These are phyloP conservation scores for Neurospora sp. DNA, from an alignment of 495 filamentous ascomycete species.

Conservation along the genomic window DNA sequence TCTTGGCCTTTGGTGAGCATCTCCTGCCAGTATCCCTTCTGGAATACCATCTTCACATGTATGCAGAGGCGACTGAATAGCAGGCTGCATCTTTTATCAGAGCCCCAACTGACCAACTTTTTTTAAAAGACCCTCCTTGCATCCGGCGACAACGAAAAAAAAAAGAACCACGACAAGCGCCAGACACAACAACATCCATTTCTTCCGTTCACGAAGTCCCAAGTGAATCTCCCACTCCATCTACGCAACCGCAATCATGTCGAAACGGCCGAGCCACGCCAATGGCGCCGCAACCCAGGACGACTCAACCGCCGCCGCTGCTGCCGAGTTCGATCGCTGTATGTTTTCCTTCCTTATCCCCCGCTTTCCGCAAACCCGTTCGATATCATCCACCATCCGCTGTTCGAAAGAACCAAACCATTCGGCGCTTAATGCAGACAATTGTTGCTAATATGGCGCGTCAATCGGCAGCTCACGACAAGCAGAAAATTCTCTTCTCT, in stretches of 20 bases:
- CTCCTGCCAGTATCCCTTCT: not conserved
- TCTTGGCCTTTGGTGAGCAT: not conserved
- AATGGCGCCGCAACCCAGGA: constrained; percentile 32
- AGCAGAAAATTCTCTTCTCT: constrained; percentile 76
- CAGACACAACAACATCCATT: not conserved
- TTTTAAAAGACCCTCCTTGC: not conserved
- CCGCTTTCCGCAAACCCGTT: not conserved
- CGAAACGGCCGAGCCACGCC: constrained; percentile 34
- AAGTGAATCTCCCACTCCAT: not conserved
- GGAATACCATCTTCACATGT: not conserved
- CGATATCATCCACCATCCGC: not conserved
- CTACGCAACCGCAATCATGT: constrained; percentile 25
- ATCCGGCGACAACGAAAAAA: not conserved
- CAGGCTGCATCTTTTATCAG: not conserved
- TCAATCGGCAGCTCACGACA: constrained; percentile 51
- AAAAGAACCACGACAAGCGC: not conserved
- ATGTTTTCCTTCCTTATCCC: constrained; percentile 7
- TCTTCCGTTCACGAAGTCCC: not conserved
- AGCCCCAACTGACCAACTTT: not conserved
- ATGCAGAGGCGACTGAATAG: not conserved
- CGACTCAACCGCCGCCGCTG: not conserved
- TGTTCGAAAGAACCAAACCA: not conserved
- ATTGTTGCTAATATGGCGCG: not conserved
- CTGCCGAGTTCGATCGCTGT: constrained; percentile 3
- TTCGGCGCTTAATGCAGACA: not conserved